Percentiles rank a stretch among this genome's conserved stretches.
phyloP scores from a whole-genome alignment of 179 eudicot genomes.

The Patellifolia procumbens region DNA sequence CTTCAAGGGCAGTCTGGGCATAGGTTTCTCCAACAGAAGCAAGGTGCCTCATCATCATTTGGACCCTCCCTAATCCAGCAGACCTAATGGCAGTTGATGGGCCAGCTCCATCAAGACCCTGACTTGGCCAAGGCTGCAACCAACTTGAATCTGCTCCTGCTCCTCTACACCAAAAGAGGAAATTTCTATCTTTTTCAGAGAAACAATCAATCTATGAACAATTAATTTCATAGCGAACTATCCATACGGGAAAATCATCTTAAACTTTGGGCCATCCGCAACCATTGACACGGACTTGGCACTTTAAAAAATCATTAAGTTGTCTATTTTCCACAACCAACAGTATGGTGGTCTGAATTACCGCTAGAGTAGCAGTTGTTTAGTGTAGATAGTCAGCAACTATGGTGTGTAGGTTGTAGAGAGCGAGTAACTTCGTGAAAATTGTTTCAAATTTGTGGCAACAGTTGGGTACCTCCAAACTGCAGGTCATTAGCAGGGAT shows the following conservation, averaged over 20 bases:
- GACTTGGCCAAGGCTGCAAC: conserved; percentile 65
- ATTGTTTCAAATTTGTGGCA: too few species aligned
- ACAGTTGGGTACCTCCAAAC: too few species aligned
- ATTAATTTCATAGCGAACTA: background rate
- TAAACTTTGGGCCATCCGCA: too few species aligned
- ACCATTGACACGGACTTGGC: too few species aligned
- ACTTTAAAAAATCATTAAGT: too few species aligned
- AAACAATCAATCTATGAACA: background rate
- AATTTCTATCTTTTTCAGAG: background rate
- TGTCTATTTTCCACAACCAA: too few species aligned
- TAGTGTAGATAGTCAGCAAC: too few species aligned
- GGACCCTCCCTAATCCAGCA: conserved; percentile 76
- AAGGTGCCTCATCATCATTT: conserved; percentile 97
- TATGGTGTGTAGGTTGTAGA: too few species aligned
- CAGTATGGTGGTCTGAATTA: too few species aligned
- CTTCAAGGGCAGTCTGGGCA: conserved; percentile 89
- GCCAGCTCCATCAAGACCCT: conserved; percentile 84
- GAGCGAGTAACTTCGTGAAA: too few species aligned
- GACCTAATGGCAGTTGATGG: conserved; percentile 70
- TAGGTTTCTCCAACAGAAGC: conserved; percentile 96
- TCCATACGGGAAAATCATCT: background rate
- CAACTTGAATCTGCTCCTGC: conserved; percentile 67
- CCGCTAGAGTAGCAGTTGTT: too few species aligned
- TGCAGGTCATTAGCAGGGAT: too few species aligned
- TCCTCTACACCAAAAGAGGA: conserved; percentile 42